Conservation (phyloP, 441 rosid species). For the Bocquillonia castaneifolia region DNA sequence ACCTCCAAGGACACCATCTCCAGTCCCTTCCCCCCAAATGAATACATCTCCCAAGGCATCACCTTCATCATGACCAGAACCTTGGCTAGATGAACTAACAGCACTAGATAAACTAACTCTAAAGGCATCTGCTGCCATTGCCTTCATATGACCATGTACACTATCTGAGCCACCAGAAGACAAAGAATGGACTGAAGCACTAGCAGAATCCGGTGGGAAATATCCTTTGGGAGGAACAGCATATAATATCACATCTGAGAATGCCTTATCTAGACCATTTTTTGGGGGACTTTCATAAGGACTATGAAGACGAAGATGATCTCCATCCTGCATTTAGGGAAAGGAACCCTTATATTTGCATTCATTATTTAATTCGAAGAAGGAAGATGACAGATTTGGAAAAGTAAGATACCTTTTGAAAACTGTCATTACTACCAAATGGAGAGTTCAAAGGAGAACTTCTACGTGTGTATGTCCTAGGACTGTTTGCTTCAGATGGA, state of each 20-base stretch:
- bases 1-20: constrained; percentile 88
- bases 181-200: constrained; percentile 74
- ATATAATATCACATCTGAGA: constrained; percentile 66
- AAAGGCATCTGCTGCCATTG: constrained; percentile 61
- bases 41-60: constrained; percentile 95
- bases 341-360: constrained; percentile 15
- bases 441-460: constrained; percentile 94
- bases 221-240: constrained; percentile 78
- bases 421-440: constrained; percentile 79
- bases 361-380: constrained; percentile 13
- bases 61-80: constrained; percentile 98
- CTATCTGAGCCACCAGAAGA: constrained; percentile 92
- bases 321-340: constrained; percentile 58
- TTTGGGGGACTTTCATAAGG: constrained; percentile 93
- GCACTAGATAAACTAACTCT: constrained; percentile 98
- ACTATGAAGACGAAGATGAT: constrained; percentile 65
- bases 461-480: constrained; percentile 77
- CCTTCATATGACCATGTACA: constrained; percentile 69
- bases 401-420: constrained; percentile 61
- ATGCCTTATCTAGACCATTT: constrained; percentile 72
- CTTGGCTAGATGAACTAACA: constrained; percentile 96
- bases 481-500: constrained; percentile 91
- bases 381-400: neutral
- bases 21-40: constrained; percentile 91
- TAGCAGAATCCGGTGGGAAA: constrained; percentile 69